Conservation (phyloP, 805 yeast genomes). For the Wickerhamomyces subpelliculosus region DNA sequence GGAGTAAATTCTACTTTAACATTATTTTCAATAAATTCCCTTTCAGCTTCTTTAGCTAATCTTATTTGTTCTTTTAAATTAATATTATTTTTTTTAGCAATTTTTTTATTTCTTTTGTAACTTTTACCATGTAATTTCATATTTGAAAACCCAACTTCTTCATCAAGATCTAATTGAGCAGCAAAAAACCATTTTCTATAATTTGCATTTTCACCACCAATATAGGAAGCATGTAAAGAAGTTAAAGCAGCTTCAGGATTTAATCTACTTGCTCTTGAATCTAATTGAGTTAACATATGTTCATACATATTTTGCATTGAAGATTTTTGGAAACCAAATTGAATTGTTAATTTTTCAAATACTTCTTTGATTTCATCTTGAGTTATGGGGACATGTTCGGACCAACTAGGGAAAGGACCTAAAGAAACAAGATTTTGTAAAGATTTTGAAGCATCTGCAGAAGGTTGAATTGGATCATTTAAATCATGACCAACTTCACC, state of each 20-base stretch:
- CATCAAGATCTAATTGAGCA: conserved; percentile 73
- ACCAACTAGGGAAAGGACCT: conserved; percentile 15
- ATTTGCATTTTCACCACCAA: conserved; percentile 85
- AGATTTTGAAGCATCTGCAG: not conserved
- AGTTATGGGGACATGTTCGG: conserved; percentile 63
- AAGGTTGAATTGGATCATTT: no score
- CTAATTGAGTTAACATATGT: conserved; percentile 71
- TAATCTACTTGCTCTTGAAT: conserved; percentile 81
- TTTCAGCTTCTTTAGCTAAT: conserved; percentile 40
- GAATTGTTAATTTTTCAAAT: conserved; percentile 48
- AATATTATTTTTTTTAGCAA: conserved; percentile 33
- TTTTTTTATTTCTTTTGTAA: conserved; percentile 33
- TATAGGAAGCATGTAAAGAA: conserved; percentile 81
- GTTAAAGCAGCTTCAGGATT: conserved; percentile 62
- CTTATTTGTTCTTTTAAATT: conserved; percentile 27
- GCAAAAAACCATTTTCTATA: conserved; percentile 91
- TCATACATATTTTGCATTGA: conserved; percentile 76
- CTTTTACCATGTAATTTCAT: conserved; percentile 47
- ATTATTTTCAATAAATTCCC: conserved; percentile 39
- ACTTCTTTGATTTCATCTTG: conserved; percentile 54
- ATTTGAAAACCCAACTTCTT: conserved; percentile 49
- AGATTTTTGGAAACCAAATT: conserved; percentile 82
- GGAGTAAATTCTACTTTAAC: conserved; percentile 46
- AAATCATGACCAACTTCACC: no score
- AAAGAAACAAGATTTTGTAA: not conserved